Percentiles rank a stretch among this genome's conserved stretches.
These are phyloP conservation scores for Prunus yedoensis DNA, from an alignment of 331 rosid species.

Conservation along the genomic window DNA sequence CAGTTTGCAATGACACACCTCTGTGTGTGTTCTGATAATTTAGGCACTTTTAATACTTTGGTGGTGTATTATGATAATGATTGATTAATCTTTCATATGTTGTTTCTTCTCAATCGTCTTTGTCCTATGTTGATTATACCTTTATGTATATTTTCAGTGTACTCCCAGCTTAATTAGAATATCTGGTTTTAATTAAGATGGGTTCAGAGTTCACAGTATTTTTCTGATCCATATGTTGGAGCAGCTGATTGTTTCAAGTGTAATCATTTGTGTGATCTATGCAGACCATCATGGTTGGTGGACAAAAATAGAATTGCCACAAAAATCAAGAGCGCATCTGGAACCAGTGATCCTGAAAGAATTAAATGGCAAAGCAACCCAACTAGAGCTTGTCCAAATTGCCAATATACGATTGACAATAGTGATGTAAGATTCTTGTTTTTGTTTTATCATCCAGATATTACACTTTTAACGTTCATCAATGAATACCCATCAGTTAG, in stretches of 20 bases:
- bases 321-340: conserved; percentile 77
- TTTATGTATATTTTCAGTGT: background rate
- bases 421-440: conserved; percentile 52
- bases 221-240: background rate
- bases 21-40: background rate
- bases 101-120: background rate
- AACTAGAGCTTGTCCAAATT: conserved; percentile 66
- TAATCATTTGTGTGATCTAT: conserved; percentile 18
- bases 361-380: conserved; percentile 81
- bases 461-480: background rate
- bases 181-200: background rate
- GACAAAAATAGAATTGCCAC: conserved; percentile 82
- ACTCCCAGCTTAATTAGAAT: background rate
- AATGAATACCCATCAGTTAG: background rate
- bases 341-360: conserved; percentile 38
- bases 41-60: no score
- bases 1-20: background rate
- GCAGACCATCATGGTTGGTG: conserved; percentile 75
- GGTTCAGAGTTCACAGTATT: conserved; percentile 1
- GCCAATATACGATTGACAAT: conserved; percentile 60
- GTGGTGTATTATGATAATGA: no score
- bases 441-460: background rate
- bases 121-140: background rate
- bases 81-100: background rate
- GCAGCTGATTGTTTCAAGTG: conserved; percentile 10